These are phyloP conservation scores for Pulveroboletus sp. DNA, from an alignment of 768 basidiomycete genomes.

Conservation along the genomic window DNA sequence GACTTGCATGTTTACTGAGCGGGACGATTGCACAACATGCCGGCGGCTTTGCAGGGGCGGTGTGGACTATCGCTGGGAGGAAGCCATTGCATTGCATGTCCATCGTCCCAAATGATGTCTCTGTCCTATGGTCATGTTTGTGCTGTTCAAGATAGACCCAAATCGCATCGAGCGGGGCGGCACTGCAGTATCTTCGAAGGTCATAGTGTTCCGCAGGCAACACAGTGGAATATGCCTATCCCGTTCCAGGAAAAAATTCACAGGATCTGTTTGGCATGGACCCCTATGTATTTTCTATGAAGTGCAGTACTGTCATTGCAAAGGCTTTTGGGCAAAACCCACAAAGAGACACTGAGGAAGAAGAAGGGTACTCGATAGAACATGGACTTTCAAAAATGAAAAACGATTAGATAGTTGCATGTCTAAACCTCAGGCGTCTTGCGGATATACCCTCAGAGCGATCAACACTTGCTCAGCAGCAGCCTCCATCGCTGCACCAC, in stretches of 20 bases:
- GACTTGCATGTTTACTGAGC: neutral
- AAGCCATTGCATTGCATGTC: neutral
- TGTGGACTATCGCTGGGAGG: neutral
- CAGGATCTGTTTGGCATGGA: no score
- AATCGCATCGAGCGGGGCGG: conserved; percentile 3
- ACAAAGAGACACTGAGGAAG: neutral
- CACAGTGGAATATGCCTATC: neutral
- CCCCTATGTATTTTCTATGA: conserved; percentile 7
- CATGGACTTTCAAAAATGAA: neutral
- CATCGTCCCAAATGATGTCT: neutral
- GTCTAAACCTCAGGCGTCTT: neutral
- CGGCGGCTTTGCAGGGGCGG: neutral
- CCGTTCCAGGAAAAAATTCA: no score
- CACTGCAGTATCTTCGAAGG: conserved; percentile 3
- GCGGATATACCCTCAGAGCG: neutral
- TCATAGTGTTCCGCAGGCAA: neutral
- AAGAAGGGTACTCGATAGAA: neutral
- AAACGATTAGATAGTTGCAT: neutral
- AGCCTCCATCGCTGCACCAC: conserved; percentile 20
- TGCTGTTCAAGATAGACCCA: neutral
- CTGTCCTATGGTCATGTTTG: neutral
- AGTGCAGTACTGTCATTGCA: neutral
- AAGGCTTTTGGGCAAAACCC: neutral
- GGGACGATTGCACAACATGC: conserved; percentile 9
- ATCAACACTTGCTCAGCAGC: conserved; percentile 18